phyloP scores from a whole-genome alignment of 495 filamentous ascomycete species.

The Monascus purpureus region DNA sequence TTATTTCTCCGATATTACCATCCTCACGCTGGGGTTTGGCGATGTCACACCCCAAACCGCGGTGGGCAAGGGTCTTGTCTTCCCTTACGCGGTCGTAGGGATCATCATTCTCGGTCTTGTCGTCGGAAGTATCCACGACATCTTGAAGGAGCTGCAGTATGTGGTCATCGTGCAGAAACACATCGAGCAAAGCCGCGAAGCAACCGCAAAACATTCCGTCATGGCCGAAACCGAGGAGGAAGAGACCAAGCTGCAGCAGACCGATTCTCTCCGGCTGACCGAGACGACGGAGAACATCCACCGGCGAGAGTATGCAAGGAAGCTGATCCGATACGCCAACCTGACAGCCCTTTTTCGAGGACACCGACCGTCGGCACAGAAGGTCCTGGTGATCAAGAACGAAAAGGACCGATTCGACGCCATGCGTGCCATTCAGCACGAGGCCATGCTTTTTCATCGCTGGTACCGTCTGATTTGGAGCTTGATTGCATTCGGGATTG shows the following conservation, averaged over 20 bases:
- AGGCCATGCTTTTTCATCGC: constrained; percentile 45
- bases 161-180: constrained; percentile 56
- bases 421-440: constrained; percentile 67
- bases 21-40: constrained; percentile 53
- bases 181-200: constrained; percentile 40
- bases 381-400: constrained; percentile 24
- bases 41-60: constrained; percentile 36
- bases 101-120: constrained; percentile 81
- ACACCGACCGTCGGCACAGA: constrained; percentile 9
- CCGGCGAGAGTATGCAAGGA: no score
- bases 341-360: no score
- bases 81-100: constrained; percentile 74
- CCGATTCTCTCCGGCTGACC: no score
- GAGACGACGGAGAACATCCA: no score
- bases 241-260: no score
- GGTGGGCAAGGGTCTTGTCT: constrained; percentile 49
- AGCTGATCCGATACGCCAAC: no score
- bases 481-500: constrained; percentile 40
- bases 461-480: constrained; percentile 63
- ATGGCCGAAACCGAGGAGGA: constrained; percentile 15
- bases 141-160: constrained; percentile 45
- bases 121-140: constrained; percentile 66
- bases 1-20: constrained; percentile 53
- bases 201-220: constrained; percentile 41
- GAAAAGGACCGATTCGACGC: constrained; percentile 61